phyloP scores from a whole-genome alignment of 2,329 filamentous ascomycete species.

The Purpureocillium lavendulum region DNA sequence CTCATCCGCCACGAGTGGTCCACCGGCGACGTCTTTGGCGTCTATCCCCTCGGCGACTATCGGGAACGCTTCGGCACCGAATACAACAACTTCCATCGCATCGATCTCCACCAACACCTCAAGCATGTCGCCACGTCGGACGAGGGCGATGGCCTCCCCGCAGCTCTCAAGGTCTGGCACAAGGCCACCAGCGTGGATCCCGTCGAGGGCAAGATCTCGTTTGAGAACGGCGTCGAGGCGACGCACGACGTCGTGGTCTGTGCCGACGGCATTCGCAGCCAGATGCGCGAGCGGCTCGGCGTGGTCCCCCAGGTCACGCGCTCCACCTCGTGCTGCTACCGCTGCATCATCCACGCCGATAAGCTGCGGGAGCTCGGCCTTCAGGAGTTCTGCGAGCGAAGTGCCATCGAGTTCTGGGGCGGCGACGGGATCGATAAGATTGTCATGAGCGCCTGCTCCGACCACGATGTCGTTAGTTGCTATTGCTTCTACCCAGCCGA shows the following conservation, averaged over 20 bases:
- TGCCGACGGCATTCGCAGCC: slow-evolving; percentile 55
- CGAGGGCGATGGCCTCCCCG: slow-evolving; percentile 42
- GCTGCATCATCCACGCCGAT: slow-evolving; percentile 49
- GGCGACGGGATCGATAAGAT: slow-evolving; percentile 55
- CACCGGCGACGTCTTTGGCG: slow-evolving; percentile 49
- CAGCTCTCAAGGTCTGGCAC: slow-evolving; percentile 43
- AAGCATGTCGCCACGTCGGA: slow-evolving; percentile 44
- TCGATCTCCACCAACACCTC: slow-evolving; percentile 54
- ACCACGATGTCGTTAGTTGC: slow-evolving; percentile 50
- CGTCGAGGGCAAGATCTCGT: slow-evolving; percentile 35
- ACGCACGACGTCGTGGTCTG: slow-evolving; percentile 50
- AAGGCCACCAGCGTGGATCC: slow-evolving; percentile 40
- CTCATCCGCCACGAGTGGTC: slow-evolving; percentile 57
- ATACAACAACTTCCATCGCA: slow-evolving; percentile 58
- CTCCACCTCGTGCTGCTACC: slow-evolving; percentile 48
- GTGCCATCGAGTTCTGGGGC: slow-evolving; percentile 57
- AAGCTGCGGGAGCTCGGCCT: slow-evolving; percentile 46
- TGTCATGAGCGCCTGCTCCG: slow-evolving; percentile 56
- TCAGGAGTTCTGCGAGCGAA: slow-evolving; percentile 45
- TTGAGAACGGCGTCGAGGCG: slow-evolving; percentile 37
- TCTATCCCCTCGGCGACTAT: slow-evolving; percentile 52
- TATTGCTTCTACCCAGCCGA: slow-evolving; percentile 59
- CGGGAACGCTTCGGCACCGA: slow-evolving; percentile 50
- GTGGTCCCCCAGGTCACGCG: slow-evolving; percentile 43
- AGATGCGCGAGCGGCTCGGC: slow-evolving; percentile 45